These are phyloP conservation scores for Dryadomyces quercus-mongolicae DNA, from an alignment of 2,329 filamentous ascomycete genomes.

Conservation along the genomic window DNA sequence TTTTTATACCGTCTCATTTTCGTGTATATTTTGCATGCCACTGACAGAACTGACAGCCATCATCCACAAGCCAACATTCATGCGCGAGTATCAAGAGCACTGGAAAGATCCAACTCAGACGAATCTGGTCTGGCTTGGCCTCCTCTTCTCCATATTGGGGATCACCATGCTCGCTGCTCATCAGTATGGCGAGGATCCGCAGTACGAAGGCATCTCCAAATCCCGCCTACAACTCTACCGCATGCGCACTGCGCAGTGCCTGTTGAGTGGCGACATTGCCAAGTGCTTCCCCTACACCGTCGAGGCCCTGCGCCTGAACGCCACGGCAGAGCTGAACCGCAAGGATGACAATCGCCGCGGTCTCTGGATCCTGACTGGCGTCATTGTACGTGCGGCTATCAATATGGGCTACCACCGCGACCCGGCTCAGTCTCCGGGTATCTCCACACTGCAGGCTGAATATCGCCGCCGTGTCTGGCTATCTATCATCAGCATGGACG, in stretches of 20 bases:
- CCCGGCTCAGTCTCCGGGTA: background rate
- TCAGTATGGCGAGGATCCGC: background rate
- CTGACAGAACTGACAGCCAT: too few relatives aligned
- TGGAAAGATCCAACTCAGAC: background rate
- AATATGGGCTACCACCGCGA: slow-evolving; percentile 5
- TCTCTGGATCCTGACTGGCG: slow-evolving; percentile 1
- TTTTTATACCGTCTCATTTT: background rate
- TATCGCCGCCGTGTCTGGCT: slow-evolving; percentile 1
- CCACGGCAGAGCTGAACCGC: slow-evolving; percentile 3
- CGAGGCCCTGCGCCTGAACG: slow-evolving; percentile 2
- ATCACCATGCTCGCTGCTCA: slow-evolving; percentile 3
- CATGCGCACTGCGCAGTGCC: slow-evolving; percentile 2
- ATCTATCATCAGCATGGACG: background rate
- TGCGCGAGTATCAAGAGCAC: background rate
- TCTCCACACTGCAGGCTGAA: background rate
- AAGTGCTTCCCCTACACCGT: slow-evolving; percentile 1
- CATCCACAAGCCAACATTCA: background rate
- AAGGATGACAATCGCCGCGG: slow-evolving; percentile 2
- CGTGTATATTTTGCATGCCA: too few relatives aligned
- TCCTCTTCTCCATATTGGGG: slow-evolving; percentile 1
- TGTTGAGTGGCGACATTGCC: slow-evolving; percentile 2
- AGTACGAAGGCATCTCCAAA: background rate
- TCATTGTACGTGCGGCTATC: background rate
- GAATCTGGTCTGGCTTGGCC: background rate
- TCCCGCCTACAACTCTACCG: background rate